Conservation (phyloP, 306 rosid genomes). For the Dalbergia cultrata region DNA sequence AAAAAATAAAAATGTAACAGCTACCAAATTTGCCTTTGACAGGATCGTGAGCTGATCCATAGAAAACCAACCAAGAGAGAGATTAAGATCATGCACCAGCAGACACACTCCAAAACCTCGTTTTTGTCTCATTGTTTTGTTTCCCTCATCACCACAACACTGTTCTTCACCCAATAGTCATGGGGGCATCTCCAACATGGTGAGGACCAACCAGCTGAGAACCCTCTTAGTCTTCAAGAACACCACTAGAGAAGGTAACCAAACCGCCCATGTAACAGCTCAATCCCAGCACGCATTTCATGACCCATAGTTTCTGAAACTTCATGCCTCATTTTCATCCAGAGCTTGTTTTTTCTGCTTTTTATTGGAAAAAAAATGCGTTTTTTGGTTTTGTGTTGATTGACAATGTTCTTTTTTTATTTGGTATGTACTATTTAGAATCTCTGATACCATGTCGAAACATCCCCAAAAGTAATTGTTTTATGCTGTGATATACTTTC, state of each 20-base stretch:
- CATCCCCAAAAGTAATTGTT: no score
- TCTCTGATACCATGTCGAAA: no score
- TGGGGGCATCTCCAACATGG: slow-evolving; percentile 32
- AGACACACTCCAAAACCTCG: slow-evolving; percentile 27
- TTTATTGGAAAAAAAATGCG: no score
- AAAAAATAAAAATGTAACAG: neutral
- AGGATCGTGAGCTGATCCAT: slow-evolving; percentile 4
- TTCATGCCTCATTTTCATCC: no score
- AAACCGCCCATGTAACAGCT: neutral
- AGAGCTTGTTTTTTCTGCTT: no score
- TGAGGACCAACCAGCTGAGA: slow-evolving; percentile 52
- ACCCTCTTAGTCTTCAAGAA: slow-evolving; percentile 61
- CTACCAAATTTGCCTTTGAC: neutral
- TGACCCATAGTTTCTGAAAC: neutral
- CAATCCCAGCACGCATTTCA: neutral
- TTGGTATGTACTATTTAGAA: no score
- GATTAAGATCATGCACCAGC: slow-evolving; percentile 32
- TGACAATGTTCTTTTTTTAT: no score
- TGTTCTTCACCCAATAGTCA: slow-evolving; percentile 26
- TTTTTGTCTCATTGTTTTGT: neutral
- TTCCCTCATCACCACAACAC: neutral
- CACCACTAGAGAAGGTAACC: slow-evolving; percentile 56
- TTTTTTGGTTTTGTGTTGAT: no score
- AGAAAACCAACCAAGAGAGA: slow-evolving; percentile 21
- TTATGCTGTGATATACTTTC: no score